phyloP scores from a whole-genome alignment of 2,329 filamentous ascomycete genomes.

The Colletotrichum sp. region DNA sequence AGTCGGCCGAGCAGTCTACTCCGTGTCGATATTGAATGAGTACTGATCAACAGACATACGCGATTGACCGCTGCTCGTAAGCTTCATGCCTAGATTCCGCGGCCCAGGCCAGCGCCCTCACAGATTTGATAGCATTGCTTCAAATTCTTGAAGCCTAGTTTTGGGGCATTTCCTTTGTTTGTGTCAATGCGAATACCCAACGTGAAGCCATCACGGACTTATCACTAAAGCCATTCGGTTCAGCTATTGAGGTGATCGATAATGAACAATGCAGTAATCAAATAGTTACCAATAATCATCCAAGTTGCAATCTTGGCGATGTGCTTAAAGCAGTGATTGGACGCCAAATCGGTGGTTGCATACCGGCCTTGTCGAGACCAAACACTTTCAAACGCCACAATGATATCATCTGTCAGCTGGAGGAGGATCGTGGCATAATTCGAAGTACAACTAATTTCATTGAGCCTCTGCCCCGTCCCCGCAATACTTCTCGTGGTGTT shows the following conservation, averaged over 20 bases:
- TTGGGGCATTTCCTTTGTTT: background rate
- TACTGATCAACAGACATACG: background rate
- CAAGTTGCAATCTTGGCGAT: background rate
- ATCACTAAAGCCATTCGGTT: background rate
- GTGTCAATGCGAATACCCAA: background rate
- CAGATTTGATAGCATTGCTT: background rate
- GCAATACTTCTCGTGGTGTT: background rate
- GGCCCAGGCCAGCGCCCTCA: background rate
- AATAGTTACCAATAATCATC: background rate
- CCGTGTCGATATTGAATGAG: background rate
- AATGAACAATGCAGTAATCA: background rate
- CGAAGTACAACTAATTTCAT: background rate
- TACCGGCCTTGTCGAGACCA: background rate
- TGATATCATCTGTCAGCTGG: background rate
- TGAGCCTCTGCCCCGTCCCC: background rate
- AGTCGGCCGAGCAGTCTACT: background rate
- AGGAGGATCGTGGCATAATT: background rate
- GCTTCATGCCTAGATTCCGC: background rate
- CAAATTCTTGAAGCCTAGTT: background rate
- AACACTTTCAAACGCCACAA: background rate
- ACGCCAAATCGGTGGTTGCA: background rate
- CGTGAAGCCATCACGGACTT: background rate
- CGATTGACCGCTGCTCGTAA: too few species aligned
- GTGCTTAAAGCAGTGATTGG: background rate
- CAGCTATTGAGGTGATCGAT: background rate